Percentiles rank a stretch among this genome's conserved stretches.
Evolutionary conservation across 495 filamentous ascomycete species (phyloP).

Genomic region (Schizothecium vesticola): DNA sequence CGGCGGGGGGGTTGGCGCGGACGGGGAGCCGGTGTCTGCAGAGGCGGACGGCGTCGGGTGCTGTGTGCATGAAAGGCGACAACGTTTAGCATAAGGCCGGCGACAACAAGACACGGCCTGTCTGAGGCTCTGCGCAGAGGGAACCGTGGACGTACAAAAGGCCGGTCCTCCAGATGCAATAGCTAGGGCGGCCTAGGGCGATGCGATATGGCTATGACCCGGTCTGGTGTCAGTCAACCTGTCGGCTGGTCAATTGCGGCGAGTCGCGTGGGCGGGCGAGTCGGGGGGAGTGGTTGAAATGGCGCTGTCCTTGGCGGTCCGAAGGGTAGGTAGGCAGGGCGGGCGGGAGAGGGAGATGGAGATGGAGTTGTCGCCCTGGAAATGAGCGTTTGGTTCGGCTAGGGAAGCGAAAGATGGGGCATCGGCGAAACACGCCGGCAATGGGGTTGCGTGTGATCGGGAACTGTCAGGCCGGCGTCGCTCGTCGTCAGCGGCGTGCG

Average conservation of each 20-base stretch:
- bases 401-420: slow-evolving; percentile 2
- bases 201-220: not conserved
- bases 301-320: no score
- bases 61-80: slow-evolving; percentile 29
- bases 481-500: not conserved
- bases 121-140: slow-evolving; percentile 10
- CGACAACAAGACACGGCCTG: slow-evolving; percentile 1
- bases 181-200: no score
- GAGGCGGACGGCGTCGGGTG: slow-evolving; percentile 11
- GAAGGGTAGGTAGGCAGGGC: not conserved
- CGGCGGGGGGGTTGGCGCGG: slow-evolving; percentile 7
- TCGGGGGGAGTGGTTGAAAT: not conserved
- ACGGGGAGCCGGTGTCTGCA: slow-evolving; percentile 17
- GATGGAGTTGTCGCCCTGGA: not conserved
- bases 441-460: not conserved
- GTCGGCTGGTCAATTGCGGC: not conserved
- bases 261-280: not conserved
- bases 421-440: slow-evolving; percentile 7
- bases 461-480: not conserved
- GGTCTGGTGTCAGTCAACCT: not conserved
- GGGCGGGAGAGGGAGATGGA: not conserved
- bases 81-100: slow-evolving; percentile 29
- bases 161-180: not conserved
- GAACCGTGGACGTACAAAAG: not conserved
- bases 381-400: slow-evolving; percentile 7